Base-by-base conservation (phyloP, 2,329 filamentous ascomycete genomes). In the Cyanodermella asteris region DNA sequence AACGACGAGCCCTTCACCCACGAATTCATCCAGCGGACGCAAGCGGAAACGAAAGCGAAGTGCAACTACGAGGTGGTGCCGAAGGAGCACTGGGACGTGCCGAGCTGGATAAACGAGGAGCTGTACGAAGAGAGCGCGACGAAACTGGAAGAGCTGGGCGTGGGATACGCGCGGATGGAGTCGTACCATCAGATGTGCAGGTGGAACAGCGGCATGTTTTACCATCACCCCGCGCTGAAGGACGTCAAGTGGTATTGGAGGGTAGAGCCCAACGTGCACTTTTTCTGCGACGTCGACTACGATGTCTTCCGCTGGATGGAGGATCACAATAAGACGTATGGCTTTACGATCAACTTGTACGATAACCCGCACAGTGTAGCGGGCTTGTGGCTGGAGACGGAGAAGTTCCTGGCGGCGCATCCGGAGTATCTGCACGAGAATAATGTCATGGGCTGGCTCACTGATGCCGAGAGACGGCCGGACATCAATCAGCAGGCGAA, bases 171-270 rank as follows among this genome's bases (percentile, higher is more conserved):
- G 41, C 63, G 70, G 38, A 77, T 76, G 59, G 53, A 77, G 27
- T 91, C 81, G 24, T 97, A 97, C 53, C 84, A 94, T 51, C 76
- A 94, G 46, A 97, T 97, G 87, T 97, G 87, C 46, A 72, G 87
- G 28, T 97, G 87, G 87, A 97, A 97, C 55, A 90, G 77, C 42
- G 87, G 87, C 43, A 62, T 94, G 50, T 97, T 97, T 60, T 93
- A 91, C 59, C 81, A 87, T 44, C 87, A 97, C 49, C 80, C 81
- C 0, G 82, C 81, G 1, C 64, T 97, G 28, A 59, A 69, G 35
- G 52, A 87, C 39, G 68, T 64, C 34, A 76, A 80, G 37, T 97
- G 78, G 59, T 97, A 97, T 60, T 97, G 87, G 87, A 77, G 87
- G 30, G 87, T 97, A 23, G 87, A 97, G 48, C 87, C 87, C 26